A percentile compares a stretch with the other conserved stretches of the same genome.
phyloP scores from a whole-genome alignment of 2,329 filamentous ascomycete genomes.

The Nannizziopsis arthrosporioides region DNA sequence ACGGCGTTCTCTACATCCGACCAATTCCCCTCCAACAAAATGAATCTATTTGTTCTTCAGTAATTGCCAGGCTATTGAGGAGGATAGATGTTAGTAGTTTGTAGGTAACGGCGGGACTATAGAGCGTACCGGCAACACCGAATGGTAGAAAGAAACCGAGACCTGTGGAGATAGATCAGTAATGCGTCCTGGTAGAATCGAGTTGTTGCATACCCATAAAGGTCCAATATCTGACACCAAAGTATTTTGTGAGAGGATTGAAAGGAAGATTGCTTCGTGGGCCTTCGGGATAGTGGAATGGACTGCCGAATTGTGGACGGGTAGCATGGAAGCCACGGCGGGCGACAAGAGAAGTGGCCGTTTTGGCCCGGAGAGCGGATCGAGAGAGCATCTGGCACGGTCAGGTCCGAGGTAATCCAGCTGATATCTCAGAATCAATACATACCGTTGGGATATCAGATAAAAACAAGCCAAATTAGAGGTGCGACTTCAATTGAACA shows the following conservation, averaged over 20 bases:
- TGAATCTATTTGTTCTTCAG: constrained; percentile 45
- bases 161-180: constrained; percentile 38
- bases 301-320: constrained; percentile 70
- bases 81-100: constrained; percentile 17
- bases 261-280: constrained; percentile 92
- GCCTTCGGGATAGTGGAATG: constrained; percentile 97
- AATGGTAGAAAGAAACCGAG: constrained; percentile 50
- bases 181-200: constrained; percentile 3
- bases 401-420: constrained; percentile 16
- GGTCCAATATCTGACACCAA: constrained; percentile 69
- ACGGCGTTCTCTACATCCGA: background rate
- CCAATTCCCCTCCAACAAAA: background rate
- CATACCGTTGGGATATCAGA: constrained; percentile 23
- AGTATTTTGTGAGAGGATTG: constrained; percentile 84
- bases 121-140: constrained; percentile 50
- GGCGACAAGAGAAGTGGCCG: constrained; percentile 57
- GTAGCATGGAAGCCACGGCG: constrained; percentile 93
- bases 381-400: constrained; percentile 64
- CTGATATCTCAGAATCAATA: background rate
- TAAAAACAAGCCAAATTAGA: background rate
- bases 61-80: constrained; percentile 51
- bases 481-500: too few species aligned
- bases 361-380: constrained; percentile 50
- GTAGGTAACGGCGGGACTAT: background rate
- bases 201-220: constrained; percentile 52